Evolutionary conservation across 2,329 filamentous ascomycete genomes (phyloP), one percentile per base, ranked within the genome.

Genomic region (Fusarium odoratissimum): DNA sequence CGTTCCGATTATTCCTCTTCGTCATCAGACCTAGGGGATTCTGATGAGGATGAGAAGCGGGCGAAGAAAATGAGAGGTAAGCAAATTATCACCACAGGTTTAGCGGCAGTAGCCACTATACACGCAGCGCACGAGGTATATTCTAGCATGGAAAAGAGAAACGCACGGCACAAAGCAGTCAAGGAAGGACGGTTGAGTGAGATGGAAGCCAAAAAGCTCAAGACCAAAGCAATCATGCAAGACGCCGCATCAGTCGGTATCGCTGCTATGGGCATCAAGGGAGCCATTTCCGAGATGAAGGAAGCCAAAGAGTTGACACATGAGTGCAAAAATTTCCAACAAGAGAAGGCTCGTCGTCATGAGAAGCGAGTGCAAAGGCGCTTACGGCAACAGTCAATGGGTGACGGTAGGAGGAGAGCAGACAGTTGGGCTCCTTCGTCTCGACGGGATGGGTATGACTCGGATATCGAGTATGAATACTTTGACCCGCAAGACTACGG

Each of bases 11-110:
- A 87, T 54, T 83, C 82, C 49, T 83, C 82, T 49, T 89, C 87
- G 21, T 87, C 85, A 38, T 87, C 86, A 25, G 87, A 90, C 75
- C 78, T 90, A 54, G 88, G 88, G 55, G 87, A 90, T 80, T 90
- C 88, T 69, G 86, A 87, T 23, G 86, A 88, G 28, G 88, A 90
- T 72, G 84, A 86, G 78, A 88, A 84, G 79, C 83, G 82, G 69
- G 84, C 83, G 41, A 86, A 83, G 79, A 89, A 88, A 79, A 88
- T 90, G 84, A 87, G 83, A 88, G 87, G 88, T 88, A 90, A 90
- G 86, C 88, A 89, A 83, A 75, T 89, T 67, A 72, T 90, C 64
- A 89, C 86, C 60, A 86, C 87, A 12, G 88, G 87, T 51, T 81
- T 90, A 63, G 88, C 88, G 60, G 84, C 86, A 58, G 86, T 89